phyloP scores from a whole-genome alignment of 805 yeast genomes.

The Pichia insulana region DNA sequence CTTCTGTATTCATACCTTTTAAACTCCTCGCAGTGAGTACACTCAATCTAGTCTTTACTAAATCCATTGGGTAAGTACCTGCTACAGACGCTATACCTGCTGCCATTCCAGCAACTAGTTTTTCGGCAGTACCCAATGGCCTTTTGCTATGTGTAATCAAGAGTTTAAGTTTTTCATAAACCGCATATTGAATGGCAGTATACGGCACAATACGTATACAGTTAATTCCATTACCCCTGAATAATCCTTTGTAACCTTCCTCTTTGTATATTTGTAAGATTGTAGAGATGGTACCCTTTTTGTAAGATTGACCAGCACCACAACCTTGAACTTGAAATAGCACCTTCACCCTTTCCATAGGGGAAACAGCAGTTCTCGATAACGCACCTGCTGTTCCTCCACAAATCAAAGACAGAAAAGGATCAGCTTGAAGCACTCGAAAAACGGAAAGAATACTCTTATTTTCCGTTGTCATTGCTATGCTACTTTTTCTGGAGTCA shows the following conservation, averaged over 20 bases:
- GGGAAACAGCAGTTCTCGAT: slow-evolving; percentile 87
- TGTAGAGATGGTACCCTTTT: slow-evolving; percentile 68
- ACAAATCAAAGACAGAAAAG: slow-evolving; percentile 54
- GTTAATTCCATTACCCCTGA: slow-evolving; percentile 85
- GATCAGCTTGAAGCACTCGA: slow-evolving; percentile 28
- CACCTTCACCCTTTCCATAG: slow-evolving; percentile 90
- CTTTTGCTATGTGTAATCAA: slow-evolving; percentile 24
- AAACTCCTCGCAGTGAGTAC: slow-evolving; percentile 69
- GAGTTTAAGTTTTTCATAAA: slow-evolving; percentile 57
- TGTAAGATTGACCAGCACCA: slow-evolving; percentile 24
- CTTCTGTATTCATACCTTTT: slow-evolving; percentile 32
- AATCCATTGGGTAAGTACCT: slow-evolving; percentile 86
- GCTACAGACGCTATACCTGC: slow-evolving; percentile 77
- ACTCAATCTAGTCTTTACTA: slow-evolving; percentile 82
- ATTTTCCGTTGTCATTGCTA: neutral
- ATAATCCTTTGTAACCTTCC: slow-evolving; percentile 86
- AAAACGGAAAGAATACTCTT: neutral
- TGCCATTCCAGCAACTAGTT: slow-evolving; percentile 67
- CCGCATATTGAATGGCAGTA: slow-evolving; percentile 87
- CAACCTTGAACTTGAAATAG: slow-evolving; percentile 78
- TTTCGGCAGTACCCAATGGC: slow-evolving; percentile 43
- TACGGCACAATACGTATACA: slow-evolving; percentile 89
- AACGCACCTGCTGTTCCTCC: slow-evolving; percentile 78
- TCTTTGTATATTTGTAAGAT: slow-evolving; percentile 72
- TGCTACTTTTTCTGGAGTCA: too few relatives aligned